Conservation (phyloP, 23 red algal genomes). For the Gracilaria gracilis region DNA sequence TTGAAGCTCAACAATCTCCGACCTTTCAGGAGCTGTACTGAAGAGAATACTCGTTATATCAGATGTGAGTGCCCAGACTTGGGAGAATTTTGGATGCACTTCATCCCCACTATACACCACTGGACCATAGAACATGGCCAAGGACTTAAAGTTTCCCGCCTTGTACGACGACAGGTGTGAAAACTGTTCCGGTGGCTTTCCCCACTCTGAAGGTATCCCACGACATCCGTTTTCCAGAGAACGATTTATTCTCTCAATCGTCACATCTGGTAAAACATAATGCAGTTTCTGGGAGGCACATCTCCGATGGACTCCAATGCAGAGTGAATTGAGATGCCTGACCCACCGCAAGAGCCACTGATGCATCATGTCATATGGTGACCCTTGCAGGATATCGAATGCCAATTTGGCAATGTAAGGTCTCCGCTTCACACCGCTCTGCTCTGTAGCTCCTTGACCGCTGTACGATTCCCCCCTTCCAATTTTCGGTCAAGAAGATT, state of each 20-base stretch:
- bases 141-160: constrained; percentile 20
- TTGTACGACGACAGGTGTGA: background rate
- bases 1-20: too few species aligned
- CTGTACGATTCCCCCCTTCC: background rate
- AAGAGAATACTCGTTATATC: too few species aligned
- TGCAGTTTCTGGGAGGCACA: background rate
- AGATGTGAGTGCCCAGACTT: background rate
- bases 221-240: background rate
- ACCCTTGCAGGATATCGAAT: background rate
- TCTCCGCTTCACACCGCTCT: background rate
- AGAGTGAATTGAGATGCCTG: background rate
- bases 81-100: background rate
- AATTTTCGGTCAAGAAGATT: too few species aligned
- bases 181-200: background rate
- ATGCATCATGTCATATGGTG: constrained; percentile 25
- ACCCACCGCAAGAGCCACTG: constrained; percentile 10
- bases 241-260: background rate
- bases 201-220: constrained; percentile 7
- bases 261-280: background rate
- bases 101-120: background rate
- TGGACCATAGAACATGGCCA: constrained; percentile 5
- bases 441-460: background rate
- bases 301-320: too few species aligned
- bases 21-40: too few species aligned
- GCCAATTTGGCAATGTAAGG: background rate